Evolutionary conservation across 352 stramenopile species (phyloP).

Genomic region (Elongisporangium anandrum): DNA sequence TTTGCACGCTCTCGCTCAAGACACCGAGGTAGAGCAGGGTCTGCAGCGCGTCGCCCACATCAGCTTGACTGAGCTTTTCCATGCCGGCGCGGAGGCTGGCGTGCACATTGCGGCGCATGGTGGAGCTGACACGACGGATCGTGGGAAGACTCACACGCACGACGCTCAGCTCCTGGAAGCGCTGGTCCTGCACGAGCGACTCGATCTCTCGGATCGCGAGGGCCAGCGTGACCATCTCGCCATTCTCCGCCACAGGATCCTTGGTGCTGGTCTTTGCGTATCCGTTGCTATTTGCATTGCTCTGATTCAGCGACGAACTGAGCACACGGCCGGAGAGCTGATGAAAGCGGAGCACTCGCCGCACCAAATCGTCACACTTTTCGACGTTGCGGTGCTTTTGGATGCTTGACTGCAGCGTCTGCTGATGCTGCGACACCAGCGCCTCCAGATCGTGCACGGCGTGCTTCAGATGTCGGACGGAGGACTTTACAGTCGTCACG

Average conservation of each 20-base stretch:
- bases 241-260: slow-evolving; percentile 10
- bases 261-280: neutral
- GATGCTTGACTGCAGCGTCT: slow-evolving; percentile 52
- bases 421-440: slow-evolving; percentile 50
- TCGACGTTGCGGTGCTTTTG: slow-evolving; percentile 79
- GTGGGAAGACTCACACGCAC: slow-evolving; percentile 52
- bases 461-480: slow-evolving; percentile 60
- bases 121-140: slow-evolving; percentile 35
- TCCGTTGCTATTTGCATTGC: slow-evolving; percentile 8
- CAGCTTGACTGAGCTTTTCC: slow-evolving; percentile 52
- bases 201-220: slow-evolving; percentile 78
- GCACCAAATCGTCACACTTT: slow-evolving; percentile 66
- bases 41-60: slow-evolving; percentile 74
- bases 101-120: slow-evolving; percentile 53
- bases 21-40: slow-evolving; percentile 75
- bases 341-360: slow-evolving; percentile 70
- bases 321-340: slow-evolving; percentile 56
- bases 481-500: slow-evolving; percentile 50
- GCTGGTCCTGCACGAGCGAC: slow-evolving; percentile 33
- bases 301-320: slow-evolving; percentile 32
- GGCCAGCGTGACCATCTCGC: slow-evolving; percentile 54
- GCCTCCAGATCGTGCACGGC: slow-evolving; percentile 57
- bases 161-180: slow-evolving; percentile 64
- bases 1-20: slow-evolving; percentile 58
- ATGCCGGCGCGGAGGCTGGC: slow-evolving; percentile 42